Conservation (phyloP, 805 yeast genomes). For the Clavispora carvajalis region DNA sequence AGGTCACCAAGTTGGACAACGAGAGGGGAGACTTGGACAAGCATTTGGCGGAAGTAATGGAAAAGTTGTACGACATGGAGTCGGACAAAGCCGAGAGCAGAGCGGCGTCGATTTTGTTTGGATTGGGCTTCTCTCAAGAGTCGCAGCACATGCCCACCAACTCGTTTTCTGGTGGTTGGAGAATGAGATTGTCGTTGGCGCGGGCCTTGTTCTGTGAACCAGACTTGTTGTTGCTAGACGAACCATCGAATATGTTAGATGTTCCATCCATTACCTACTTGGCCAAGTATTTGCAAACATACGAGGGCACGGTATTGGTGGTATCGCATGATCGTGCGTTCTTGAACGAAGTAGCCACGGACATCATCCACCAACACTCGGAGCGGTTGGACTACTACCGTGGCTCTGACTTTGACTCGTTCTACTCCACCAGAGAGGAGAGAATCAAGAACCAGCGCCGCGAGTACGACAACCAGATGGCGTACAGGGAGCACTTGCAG, state of each 20-base stretch:
- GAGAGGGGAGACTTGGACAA: conserved; percentile 83
- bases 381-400: conserved; percentile 94
- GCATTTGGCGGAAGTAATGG: conserved; percentile 73
- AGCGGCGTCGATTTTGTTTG: conserved; percentile 89
- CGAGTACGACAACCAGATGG: conserved; percentile 98
- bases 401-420: conserved; percentile 89
- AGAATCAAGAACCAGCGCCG: conserved; percentile 87
- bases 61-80: conserved; percentile 87
- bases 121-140: conserved; percentile 89
- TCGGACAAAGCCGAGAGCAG: conserved; percentile 95
- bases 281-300: conserved; percentile 83
- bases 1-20: conserved; percentile 74
- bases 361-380: conserved; percentile 95
- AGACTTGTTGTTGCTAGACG: conserved; percentile 87
- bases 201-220: conserved; percentile 97
- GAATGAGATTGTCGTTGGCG: conserved; percentile 98
- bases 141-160: conserved; percentile 82
- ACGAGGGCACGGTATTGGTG: conserved; percentile 87
- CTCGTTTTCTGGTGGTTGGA: conserved; percentile 99
- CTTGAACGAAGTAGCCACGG: conserved; percentile 96
- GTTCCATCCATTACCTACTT: conserved; percentile 95
- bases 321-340: conserved; percentile 98
- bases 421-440: conserved; percentile 91
- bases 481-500: conserved; percentile 88
- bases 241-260: conserved; percentile 99